Evolutionary conservation across 1,284 basidiomycete genomes (phyloP), one percentile per base, ranked within the genome.

Genomic region (Trichosporon faecale): DNA sequence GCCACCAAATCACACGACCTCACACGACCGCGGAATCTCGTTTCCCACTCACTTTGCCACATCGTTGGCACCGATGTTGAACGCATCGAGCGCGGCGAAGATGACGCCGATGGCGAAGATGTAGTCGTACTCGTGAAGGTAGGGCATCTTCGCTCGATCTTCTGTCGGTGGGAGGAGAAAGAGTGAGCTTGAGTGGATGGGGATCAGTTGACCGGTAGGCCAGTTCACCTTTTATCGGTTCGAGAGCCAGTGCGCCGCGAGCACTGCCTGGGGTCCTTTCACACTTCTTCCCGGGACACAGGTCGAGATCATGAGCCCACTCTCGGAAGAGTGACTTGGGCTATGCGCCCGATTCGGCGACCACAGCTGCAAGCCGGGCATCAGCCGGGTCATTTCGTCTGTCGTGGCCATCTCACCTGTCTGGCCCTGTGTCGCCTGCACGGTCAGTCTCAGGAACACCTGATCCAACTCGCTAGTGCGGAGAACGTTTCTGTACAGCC

Each of bases 111-210:
- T 80, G 52, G 81, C 84, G 70, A 86, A 85, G 67, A 86, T 76
- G 76, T 85, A 85, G 77, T 85, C 84, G 72, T 77, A 85, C 68
- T 85, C 77, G 69, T 82, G 80, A 40, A 82, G 74, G 33, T 68
- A 72, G 87, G 90, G 84, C 70, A 86, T 91, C 23, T 73, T 89
- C 23, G 80, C 40, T n/a, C 57, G 29, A n/a, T 61, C 29, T 61
- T 33, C 29, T 61, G 65, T 46, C 12, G 18, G 27, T 49, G n/a
- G 11, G 27, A 61, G 29, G 57, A 61, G 29, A 61, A 31, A 18
- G 25, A 31, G 25, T 60, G 55, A 61, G 57, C 29, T 31, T 21
- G 18, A n/a, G 57, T 11, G 57, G 57, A 61, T 61, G 29, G 29
- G 29, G 57, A 61, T 61, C 27, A 61, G 57, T n/a, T 33, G 29